Percentiles rank a stretch among this genome's conserved stretches.
phyloP scores from a whole-genome alignment of 2,329 filamentous ascomycete species.

The Aspergillus pseudoterreus region DNA sequence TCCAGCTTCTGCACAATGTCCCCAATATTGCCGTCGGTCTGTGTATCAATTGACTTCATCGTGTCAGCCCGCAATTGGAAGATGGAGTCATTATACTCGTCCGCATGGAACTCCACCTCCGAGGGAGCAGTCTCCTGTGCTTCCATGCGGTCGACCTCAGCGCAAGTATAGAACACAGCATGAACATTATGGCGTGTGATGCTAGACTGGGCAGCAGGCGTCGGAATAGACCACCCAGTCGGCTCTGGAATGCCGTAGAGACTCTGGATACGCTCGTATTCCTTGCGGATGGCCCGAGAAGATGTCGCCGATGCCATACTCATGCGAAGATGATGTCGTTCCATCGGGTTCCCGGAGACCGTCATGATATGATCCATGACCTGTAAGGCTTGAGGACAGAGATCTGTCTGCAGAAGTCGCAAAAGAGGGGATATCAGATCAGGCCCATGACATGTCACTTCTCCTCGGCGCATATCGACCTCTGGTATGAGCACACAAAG shows the following conservation, averaged over 20 bases:
- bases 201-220: slow-evolving; percentile 84
- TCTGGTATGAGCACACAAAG: slow-evolving; percentile 80
- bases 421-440: slow-evolving; percentile 92
- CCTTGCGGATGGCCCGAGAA: slow-evolving; percentile 80
- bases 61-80: slow-evolving; percentile 81
- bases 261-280: slow-evolving; percentile 91
- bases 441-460: slow-evolving; percentile 85
- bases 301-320: slow-evolving; percentile 85
- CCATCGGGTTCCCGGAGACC: slow-evolving; percentile 86
- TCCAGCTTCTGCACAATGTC: slow-evolving; percentile 79
- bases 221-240: slow-evolving; percentile 92
- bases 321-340: slow-evolving; percentile 93
- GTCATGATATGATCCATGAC: slow-evolving; percentile 95
- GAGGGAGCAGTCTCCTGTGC: slow-evolving; percentile 65
- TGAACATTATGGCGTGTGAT: slow-evolving; percentile 89
- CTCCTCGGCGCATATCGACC: slow-evolving; percentile 87
- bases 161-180: slow-evolving; percentile 92
- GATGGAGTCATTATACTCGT: slow-evolving; percentile 76
- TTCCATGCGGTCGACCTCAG: slow-evolving; percentile 60
- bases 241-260: slow-evolving; percentile 95
- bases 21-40: slow-evolving; percentile 62
- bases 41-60: slow-evolving; percentile 80
- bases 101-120: slow-evolving; percentile 87
- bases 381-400: slow-evolving; percentile 85
- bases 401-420: slow-evolving; percentile 84